Percentiles rank a stretch among this genome's conserved stretches.
phyloP scores from a whole-genome alignment of 202 grass and related monocot species.

The Zizania palustris region DNA sequence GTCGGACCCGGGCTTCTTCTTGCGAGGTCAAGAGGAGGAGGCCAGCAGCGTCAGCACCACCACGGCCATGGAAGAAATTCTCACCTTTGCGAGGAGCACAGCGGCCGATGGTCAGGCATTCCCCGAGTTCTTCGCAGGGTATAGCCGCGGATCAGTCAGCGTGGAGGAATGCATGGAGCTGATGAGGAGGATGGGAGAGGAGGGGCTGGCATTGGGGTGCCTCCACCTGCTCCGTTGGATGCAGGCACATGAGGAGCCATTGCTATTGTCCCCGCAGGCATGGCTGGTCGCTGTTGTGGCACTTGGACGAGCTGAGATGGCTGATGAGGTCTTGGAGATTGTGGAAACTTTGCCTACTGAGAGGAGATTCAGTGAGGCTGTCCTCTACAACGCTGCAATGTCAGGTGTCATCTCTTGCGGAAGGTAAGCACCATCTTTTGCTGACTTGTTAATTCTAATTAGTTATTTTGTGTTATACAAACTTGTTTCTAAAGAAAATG shows the following conservation, averaged over 20 bases:
- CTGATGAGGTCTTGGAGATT: constrained; percentile 62
- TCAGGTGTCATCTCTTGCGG: constrained; percentile 52
- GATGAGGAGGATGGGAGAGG: constrained; percentile 61
- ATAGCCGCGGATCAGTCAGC: constrained; percentile 15
- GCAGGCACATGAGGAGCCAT: constrained; percentile 40
- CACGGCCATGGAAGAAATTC: constrained; percentile 48
- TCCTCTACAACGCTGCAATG: constrained; percentile 73
- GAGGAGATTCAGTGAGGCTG: constrained; percentile 50
- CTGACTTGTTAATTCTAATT: constrained; percentile 15
- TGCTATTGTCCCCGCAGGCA: constrained; percentile 31
- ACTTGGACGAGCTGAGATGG: constrained; percentile 54
- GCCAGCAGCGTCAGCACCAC: constrained; percentile 10
- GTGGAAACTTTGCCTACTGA: constrained; percentile 45
- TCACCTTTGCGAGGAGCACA: constrained; percentile 28
- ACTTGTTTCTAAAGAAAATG: not conserved
- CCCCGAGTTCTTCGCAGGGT: constrained; percentile 12
- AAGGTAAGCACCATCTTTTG: constrained; percentile 55
- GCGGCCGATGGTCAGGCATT: not conserved
- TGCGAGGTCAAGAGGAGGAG: constrained; percentile 33
- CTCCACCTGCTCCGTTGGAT: constrained; percentile 64
- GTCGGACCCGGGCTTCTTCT: constrained; percentile 32
- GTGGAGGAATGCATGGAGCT: constrained; percentile 53
- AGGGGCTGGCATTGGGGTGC: constrained; percentile 56
- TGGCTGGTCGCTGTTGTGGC: constrained; percentile 48
- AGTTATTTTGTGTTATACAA: not conserved